Evolutionary conservation across 2,329 filamentous ascomycete species (phyloP).

Genomic region (Colletotrichum gloeosporioides): DNA sequence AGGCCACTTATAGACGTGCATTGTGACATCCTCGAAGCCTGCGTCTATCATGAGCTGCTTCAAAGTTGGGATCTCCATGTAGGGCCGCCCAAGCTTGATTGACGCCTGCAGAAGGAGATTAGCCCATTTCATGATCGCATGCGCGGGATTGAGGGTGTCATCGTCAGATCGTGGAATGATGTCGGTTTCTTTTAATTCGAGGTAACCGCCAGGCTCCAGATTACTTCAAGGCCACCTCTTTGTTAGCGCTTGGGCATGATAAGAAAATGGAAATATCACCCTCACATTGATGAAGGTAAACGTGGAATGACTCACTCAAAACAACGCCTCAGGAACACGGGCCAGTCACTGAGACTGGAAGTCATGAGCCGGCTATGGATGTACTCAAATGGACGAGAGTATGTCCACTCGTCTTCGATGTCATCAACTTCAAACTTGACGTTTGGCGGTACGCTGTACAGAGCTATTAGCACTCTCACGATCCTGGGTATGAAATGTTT

Average conservation of each 20-base stretch:
- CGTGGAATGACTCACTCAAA: background rate
- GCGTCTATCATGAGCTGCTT: background rate
- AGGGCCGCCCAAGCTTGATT: background rate
- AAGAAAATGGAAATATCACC: too few relatives aligned
- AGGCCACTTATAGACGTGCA: slow-evolving; percentile 35
- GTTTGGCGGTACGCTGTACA: slow-evolving; percentile 43
- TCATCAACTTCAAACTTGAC: slow-evolving; percentile 47
- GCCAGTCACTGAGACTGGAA: slow-evolving; percentile 45
- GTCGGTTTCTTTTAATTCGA: slow-evolving; percentile 35
- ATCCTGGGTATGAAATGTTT: too few relatives aligned
- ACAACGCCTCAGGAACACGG: background rate
- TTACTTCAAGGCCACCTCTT: slow-evolving; percentile 20
- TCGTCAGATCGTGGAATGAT: background rate
- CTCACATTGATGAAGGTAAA: too few relatives aligned
- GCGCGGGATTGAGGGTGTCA: slow-evolving; percentile 31
- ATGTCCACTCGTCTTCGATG: slow-evolving; percentile 37
- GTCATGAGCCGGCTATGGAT: slow-evolving; percentile 37
- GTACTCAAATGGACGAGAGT: slow-evolving; percentile 35
- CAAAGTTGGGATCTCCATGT: background rate
- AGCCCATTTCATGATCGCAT: slow-evolving; percentile 32
- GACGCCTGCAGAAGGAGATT: slow-evolving; percentile 36
- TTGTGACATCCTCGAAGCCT: slow-evolving; percentile 37
- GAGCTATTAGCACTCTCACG: too few relatives aligned
- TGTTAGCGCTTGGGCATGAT: too few relatives aligned
- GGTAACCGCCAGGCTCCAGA: slow-evolving; percentile 44